Conservation (phyloP, 1,284 basidiomycete genomes). For the Leucoagaricus sp. region DNA sequence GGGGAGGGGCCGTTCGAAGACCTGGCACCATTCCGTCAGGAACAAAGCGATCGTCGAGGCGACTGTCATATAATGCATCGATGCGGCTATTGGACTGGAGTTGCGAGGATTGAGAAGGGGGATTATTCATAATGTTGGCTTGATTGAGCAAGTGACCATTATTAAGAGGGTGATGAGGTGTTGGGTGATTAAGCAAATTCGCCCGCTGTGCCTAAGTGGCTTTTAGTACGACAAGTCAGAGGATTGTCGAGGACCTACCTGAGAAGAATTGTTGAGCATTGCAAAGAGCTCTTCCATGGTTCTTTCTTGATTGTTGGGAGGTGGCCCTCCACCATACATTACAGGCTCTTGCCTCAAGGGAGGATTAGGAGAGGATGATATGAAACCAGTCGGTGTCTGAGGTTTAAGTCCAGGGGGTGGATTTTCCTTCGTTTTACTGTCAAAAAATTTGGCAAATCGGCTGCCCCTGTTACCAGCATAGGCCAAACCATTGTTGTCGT, state of each 20-base stretch:
- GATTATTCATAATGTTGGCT: conserved; percentile 46
- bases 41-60: conserved; percentile 74
- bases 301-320: conserved; percentile 45
- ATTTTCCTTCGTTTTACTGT: conserved; percentile 61
- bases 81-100: conserved; percentile 45
- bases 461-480: conserved; percentile 65
- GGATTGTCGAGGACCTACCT: conserved; percentile 38
- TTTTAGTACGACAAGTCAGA: neutral
- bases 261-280: conserved; percentile 67
- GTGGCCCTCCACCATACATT: conserved; percentile 29
- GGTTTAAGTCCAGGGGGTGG: conserved; percentile 37
- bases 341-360: conserved; percentile 49
- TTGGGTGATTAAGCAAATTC: conserved; percentile 23
- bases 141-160: conserved; percentile 34
- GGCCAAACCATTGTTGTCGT: conserved; percentile 31
- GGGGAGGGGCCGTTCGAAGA: conserved; percentile 62
- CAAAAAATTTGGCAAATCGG: conserved; percentile 82
- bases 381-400: conserved; percentile 37
- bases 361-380: conserved; percentile 45
- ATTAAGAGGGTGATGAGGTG: conserved; percentile 20
- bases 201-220: conserved; percentile 28
- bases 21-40: conserved; percentile 85
- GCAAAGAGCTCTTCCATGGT: conserved; percentile 77
- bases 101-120: conserved; percentile 38
- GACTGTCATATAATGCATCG: conserved; percentile 71